These are phyloP conservation scores for Arabidopsis suecica DNA, from an alignment of 345 rosid species.

Conservation along the genomic window DNA sequence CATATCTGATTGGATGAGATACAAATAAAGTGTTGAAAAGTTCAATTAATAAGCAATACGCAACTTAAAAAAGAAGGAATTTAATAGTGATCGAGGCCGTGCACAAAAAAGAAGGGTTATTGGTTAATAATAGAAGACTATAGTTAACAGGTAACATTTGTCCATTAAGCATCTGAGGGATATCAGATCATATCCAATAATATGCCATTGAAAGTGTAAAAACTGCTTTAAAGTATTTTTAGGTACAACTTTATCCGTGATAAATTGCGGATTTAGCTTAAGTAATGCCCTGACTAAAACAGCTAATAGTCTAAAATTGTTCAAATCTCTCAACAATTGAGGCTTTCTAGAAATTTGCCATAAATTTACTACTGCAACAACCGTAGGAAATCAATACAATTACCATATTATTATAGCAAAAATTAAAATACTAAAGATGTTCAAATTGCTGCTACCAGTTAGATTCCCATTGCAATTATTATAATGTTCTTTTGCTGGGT, in stretches of 20 bases:
- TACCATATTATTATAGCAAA: background rate
- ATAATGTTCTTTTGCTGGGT: conserved; percentile 18
- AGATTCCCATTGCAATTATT: conserved; percentile 7
- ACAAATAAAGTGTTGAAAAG: conserved; percentile 13
- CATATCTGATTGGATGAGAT: conserved; percentile 33
- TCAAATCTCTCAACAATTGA: conserved; percentile 14
- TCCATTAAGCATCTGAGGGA: background rate
- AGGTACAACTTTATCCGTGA: background rate
- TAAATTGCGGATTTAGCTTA: background rate
- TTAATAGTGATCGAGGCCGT: conserved; percentile 18
- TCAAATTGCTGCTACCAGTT: background rate
- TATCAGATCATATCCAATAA: background rate
- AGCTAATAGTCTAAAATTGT: conserved; percentile 2
- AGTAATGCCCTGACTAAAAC: background rate
- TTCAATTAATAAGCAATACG: background rate
- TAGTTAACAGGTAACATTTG: conserved; percentile 16
- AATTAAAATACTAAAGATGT: background rate
- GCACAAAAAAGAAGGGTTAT: conserved; percentile 17
- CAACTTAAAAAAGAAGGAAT: background rate
- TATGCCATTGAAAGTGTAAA: background rate
- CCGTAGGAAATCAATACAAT: background rate
- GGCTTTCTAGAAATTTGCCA: background rate
- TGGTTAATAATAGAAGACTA: conserved; percentile 31
- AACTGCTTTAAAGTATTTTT: background rate
- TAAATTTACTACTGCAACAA: conserved; percentile 3